These are phyloP conservation scores for Lodderomyces oxycetoniae DNA, from an alignment of 1,139 yeast genomes.

Conservation along the genomic window DNA sequence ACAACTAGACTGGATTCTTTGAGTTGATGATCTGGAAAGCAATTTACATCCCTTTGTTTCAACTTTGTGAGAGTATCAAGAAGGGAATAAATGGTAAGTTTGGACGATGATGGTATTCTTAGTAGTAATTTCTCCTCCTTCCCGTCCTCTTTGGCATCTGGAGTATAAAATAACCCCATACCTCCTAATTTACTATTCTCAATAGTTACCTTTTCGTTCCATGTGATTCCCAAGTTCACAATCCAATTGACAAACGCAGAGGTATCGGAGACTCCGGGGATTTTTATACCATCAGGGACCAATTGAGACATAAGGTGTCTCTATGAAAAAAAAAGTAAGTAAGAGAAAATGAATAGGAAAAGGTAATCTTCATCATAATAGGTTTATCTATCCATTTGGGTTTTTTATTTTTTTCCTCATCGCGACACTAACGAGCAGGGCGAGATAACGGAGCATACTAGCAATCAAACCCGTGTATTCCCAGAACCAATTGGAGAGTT, in stretches of 20 bases:
- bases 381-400: too few species aligned
- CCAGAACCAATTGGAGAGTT: too few species aligned
- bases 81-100: slow-evolving; percentile 28
- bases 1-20: slow-evolving; percentile 19
- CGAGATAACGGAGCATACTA: too few species aligned
- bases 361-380: too few species aligned
- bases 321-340: too few species aligned
- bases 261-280: slow-evolving; percentile 9
- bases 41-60: slow-evolving; percentile 16
- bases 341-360: too few species aligned
- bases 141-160: slow-evolving; percentile 6
- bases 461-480: too few species aligned
- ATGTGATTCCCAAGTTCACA: neutral
- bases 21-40: slow-evolving; percentile 12
- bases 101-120: slow-evolving; percentile 29
- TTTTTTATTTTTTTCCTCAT: too few species aligned
- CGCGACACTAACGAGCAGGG: too few species aligned
- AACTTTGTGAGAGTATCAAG: slow-evolving; percentile 23
- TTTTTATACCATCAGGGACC: slow-evolving; percentile 3
- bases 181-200: slow-evolving; percentile 30
- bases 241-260: slow-evolving; percentile 13
- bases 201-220: slow-evolving; percentile 15
- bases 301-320: too few species aligned
- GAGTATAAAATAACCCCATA: slow-evolving; percentile 26
- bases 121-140: slow-evolving; percentile 22